phyloP scores from a whole-genome alignment of 1,284 basidiomycete species.

The Cryptococcus sp. region DNA sequence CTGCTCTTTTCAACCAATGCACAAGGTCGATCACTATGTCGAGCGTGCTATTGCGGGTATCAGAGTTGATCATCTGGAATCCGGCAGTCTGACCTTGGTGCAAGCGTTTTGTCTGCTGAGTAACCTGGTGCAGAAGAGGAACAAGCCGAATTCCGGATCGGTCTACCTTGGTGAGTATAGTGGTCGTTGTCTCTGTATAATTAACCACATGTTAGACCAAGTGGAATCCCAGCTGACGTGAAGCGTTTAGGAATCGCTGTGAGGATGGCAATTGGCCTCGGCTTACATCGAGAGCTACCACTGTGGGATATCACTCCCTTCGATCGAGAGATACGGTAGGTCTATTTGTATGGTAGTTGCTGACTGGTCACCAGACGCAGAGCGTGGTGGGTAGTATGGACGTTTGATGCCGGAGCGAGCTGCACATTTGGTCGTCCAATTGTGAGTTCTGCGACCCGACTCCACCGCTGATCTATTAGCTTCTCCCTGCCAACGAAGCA shows the following conservation, averaged over 20 bases:
- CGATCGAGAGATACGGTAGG: conserved; percentile 30
- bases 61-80: conserved; percentile 25
- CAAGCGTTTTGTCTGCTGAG: conserved; percentile 32
- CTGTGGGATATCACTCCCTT: conserved; percentile 29
- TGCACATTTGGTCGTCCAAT: conserved; percentile 37
- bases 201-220: too few relatives aligned
- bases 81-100: conserved; percentile 27
- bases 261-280: conserved; percentile 37
- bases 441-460: conserved; percentile 58
- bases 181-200: too few relatives aligned
- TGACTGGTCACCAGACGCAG: conserved; percentile 15
- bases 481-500: conserved; percentile 22
- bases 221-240: too few relatives aligned
- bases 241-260: conserved; percentile 22
- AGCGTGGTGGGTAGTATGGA: conserved; percentile 36
- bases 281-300: conserved; percentile 33
- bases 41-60: conserved; percentile 20
- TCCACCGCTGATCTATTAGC: conserved; percentile 6
- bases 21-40: conserved; percentile 26
- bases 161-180: conserved; percentile 18
- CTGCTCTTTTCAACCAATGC: conserved; percentile 22
- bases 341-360: not conserved
- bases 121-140: conserved; percentile 34
- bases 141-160: conserved; percentile 28
- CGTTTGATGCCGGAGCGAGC: conserved; percentile 30